Evolutionary conservation across 768 basidiomycete genomes (phyloP).

Genomic region (Punctularia strigosozonata): DNA sequence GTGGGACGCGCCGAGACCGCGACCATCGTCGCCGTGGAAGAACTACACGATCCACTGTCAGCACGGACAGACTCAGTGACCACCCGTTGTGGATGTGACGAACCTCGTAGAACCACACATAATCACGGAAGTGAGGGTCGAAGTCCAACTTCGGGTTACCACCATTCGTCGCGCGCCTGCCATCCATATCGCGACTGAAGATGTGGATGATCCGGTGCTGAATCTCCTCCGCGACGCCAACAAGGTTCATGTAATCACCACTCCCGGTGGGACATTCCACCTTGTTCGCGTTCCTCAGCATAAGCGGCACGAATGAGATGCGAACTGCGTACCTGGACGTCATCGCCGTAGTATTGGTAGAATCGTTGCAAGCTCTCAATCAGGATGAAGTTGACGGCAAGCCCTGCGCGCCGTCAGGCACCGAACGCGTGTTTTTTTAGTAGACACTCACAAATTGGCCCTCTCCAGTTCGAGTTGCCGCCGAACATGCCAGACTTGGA

Average conservation of each 20-base stretch:
- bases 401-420: constrained; percentile 39
- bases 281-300: too few relatives aligned
- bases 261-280: constrained; percentile 95
- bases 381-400: constrained; percentile 90
- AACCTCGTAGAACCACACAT: constrained; percentile 93
- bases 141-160: constrained; percentile 77
- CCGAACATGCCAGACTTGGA: constrained; percentile 97
- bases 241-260: constrained; percentile 97
- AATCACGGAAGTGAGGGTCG: constrained; percentile 95
- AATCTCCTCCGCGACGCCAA: constrained; percentile 90
- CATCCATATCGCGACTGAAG: constrained; percentile 85
- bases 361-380: constrained; percentile 96
- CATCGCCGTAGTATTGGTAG: constrained; percentile 94
- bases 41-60: constrained; percentile 36
- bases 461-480: constrained; percentile 96
- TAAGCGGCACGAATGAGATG: too few relatives aligned
- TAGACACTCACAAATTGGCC: constrained; percentile 60
- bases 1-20: constrained; percentile 93
- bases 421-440: not conserved
- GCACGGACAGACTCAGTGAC: not conserved
- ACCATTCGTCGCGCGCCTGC: constrained; percentile 84
- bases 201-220: constrained; percentile 99
- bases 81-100: constrained; percentile 9
- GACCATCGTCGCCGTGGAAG: constrained; percentile 90
- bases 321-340: too few relatives aligned